These are phyloP conservation scores for Austroboletus novae-zelandiae DNA, from an alignment of 1,284 basidiomycete genomes.

Conservation along the genomic window DNA sequence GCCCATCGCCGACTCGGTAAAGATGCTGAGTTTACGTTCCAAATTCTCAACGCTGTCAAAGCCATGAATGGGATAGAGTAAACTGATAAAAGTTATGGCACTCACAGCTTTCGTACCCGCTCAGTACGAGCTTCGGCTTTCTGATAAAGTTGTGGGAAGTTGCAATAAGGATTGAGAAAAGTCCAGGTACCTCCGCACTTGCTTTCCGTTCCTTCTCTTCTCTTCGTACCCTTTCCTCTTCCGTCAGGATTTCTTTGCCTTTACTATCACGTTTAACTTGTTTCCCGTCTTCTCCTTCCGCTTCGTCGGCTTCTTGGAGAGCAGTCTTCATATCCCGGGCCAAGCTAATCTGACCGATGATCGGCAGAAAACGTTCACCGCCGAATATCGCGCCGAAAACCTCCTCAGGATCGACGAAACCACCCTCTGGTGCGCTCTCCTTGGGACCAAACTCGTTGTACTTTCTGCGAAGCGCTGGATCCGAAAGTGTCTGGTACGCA, in stretches of 20 bases:
- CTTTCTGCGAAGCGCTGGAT: slow-evolving; percentile 80
- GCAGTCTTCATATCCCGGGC: slow-evolving; percentile 98
- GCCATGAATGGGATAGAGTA: background rate
- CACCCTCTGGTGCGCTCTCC: slow-evolving; percentile 76
- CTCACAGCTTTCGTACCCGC: slow-evolving; percentile 73
- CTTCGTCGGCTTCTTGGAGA: slow-evolving; percentile 87
- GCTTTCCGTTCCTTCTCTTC: slow-evolving; percentile 74
- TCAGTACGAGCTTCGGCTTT: slow-evolving; percentile 80
- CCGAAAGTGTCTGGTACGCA: slow-evolving; percentile 88
- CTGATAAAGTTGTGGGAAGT: slow-evolving; percentile 36
- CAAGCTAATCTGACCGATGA: slow-evolving; percentile 81
- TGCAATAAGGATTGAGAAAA: slow-evolving; percentile 4
- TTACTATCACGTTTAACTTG: slow-evolving; percentile 57
- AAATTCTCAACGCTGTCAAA: slow-evolving; percentile 63
- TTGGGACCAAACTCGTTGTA: slow-evolving; percentile 92
- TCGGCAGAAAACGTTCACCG: slow-evolving; percentile 78
- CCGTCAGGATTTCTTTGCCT: slow-evolving; percentile 68
- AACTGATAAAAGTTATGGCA: background rate
- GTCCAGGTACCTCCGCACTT: slow-evolving; percentile 57
- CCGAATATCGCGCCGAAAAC: slow-evolving; percentile 95
- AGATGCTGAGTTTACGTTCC: slow-evolving; percentile 86
- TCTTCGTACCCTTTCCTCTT: slow-evolving; percentile 80
- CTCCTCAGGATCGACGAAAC: slow-evolving; percentile 70
- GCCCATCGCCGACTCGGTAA: slow-evolving; percentile 84
- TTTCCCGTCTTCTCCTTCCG: slow-evolving; percentile 52